Evolutionary conservation across 2,329 filamentous ascomycete genomes (phyloP).

Genomic region (Rachicladosporium sp.): DNA sequence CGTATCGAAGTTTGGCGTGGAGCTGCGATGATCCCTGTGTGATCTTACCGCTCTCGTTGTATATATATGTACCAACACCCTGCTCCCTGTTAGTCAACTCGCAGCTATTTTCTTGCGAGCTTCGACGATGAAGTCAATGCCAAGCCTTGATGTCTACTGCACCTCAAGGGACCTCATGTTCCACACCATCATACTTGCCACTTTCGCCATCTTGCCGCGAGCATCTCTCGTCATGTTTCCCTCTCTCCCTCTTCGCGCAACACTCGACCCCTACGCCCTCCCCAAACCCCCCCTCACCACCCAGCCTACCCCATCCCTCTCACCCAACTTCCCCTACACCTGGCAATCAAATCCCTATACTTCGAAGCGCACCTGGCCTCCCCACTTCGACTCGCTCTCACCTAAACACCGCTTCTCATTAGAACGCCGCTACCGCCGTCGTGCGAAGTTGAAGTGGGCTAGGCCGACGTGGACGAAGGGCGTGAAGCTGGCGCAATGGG

Average conservation of each 20-base stretch:
- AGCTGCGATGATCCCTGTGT: conserved; percentile 46
- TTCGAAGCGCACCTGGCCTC: conserved; percentile 65
- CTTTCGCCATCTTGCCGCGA: not conserved
- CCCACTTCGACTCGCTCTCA: conserved; percentile 58
- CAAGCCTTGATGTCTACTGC: too few relatives aligned
- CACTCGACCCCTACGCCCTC: conserved; percentile 4
- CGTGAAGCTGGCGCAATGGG: conserved; percentile 53
- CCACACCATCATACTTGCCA: conserved; percentile 2
- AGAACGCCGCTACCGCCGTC: conserved; percentile 66
- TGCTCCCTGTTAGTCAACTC: too few relatives aligned
- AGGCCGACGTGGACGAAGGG: conserved; percentile 54
- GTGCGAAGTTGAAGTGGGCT: conserved; percentile 49
- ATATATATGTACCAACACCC: too few relatives aligned
- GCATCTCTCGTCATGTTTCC: conserved; percentile 3
- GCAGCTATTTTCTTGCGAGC: too few relatives aligned
- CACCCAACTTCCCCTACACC: conserved; percentile 16
- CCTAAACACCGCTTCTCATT: conserved; percentile 63
- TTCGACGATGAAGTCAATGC: too few relatives aligned
- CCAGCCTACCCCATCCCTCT: not conserved
- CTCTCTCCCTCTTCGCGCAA: conserved; percentile 1
- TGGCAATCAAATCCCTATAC: conserved; percentile 47
- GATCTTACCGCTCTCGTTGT: too few relatives aligned
- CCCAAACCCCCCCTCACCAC: conserved; percentile 4
- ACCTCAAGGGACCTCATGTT: too few relatives aligned
- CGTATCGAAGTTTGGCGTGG: conserved; percentile 61